Evolutionary conservation across 148 eudicot species (phyloP), one percentile per base, ranked within the genome.

Genomic region (Rhododendron ferrugineum): DNA sequence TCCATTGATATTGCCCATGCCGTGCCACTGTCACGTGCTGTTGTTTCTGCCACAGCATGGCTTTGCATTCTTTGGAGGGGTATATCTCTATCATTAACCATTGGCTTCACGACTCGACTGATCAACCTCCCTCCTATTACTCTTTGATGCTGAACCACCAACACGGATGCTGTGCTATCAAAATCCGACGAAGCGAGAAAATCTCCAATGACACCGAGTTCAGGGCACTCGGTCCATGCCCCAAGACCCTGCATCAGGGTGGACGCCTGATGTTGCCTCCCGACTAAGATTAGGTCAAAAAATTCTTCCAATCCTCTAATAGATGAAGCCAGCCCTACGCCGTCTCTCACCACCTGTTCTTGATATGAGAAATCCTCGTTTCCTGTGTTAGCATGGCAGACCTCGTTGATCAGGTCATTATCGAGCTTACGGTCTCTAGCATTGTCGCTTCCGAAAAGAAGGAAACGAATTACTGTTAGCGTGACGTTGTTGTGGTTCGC

Each of bases 181-280:
- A 88, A 84, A 74, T 94, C 97, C 10, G 92, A 68, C 3, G 94
- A 91, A 9, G 97, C 90, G 0, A 95, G 84, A 80, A 91, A 36
- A 82, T 95, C 98, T 18, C 98, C 97, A 5, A 95, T 50, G 2
- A 90, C 92, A 34, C 98, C 98, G 0, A 95, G 93, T 87, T 95
- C 98, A 0, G 89, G 92, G 50, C 92, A 90, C 87, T 94, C 97
- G 2, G 91, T 92, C 98, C 98, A 94, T 2, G 86, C 90, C 16
- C 87, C 90, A 26, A 94, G 90, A 14, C 98, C 98, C 4, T 84
- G n/a, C 36, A 92, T 47, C 28, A 94, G 78, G 0, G 89, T 86
- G 1, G 93, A 88, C 11, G 83, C 86, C 13, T 86, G 87, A 30
- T 90, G 93, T 70, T 88, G 70, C 85, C 89, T 92, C 44, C 98